Conservation (phyloP, 1,139 yeast genomes). For the Nakaseomyces delphensis region DNA sequence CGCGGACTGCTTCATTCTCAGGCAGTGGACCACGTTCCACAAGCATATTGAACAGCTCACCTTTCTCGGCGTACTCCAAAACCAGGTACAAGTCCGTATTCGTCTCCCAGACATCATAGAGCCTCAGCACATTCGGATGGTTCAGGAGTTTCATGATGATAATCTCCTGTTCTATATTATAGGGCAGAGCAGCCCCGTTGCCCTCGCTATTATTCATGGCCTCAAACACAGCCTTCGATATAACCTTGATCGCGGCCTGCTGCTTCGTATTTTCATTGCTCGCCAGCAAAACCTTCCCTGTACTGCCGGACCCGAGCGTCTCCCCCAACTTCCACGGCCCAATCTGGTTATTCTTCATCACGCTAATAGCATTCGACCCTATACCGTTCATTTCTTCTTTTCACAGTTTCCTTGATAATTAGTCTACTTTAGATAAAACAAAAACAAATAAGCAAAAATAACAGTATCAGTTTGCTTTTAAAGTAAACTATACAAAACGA, state of each 20-base stretch:
- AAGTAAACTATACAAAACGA: no score
- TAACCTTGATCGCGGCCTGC: slow-evolving; percentile 93
- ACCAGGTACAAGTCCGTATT: slow-evolving; percentile 85
- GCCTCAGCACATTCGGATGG: slow-evolving; percentile 90
- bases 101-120: slow-evolving; percentile 98
- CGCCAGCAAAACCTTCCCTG: slow-evolving; percentile 90
- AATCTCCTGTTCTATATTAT: slow-evolving; percentile 94
- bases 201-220: slow-evolving; percentile 13
- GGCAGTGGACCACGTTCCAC: slow-evolving; percentile 82
- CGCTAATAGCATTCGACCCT: slow-evolving; percentile 15
- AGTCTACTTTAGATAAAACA: no score
- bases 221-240: slow-evolving; percentile 67
- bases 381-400: slow-evolving; percentile 11
- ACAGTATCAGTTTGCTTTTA: no score
- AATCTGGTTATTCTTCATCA: slow-evolving; percentile 37
- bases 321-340: slow-evolving; percentile 98
- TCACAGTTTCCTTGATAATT: no score
- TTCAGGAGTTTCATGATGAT: slow-evolving; percentile 84
- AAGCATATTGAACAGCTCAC: slow-evolving; percentile 86
- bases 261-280: slow-evolving; percentile 77
- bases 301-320: slow-evolving; percentile 89
- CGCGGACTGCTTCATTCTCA: slow-evolving; percentile 81
- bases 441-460: no score
- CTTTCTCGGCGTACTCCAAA: slow-evolving; percentile 93
- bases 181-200: slow-evolving; percentile 49